Conservation (phyloP, 257 asterid genomes). For the Solanum ossicruentum region DNA sequence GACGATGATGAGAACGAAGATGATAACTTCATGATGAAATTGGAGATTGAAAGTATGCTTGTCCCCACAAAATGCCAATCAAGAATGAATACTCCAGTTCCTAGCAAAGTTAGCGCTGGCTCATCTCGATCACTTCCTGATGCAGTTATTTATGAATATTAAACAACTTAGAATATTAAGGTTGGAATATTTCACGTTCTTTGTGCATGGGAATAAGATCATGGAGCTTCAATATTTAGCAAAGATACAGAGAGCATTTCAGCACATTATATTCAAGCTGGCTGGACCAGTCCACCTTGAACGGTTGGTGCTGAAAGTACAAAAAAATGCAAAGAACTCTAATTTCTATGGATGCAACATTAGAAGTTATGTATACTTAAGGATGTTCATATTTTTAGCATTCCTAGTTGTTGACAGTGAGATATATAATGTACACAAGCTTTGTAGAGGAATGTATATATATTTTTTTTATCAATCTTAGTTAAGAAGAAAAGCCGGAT, state of each 20-base stretch:
- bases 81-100: constrained; percentile 58
- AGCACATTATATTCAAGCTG: neutral
- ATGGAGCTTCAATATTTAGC: neutral
- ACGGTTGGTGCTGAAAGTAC: neutral
- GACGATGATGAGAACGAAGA: constrained; percentile 33
- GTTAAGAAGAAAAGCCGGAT: neutral
- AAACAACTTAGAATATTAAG: neutral
- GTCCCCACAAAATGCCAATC: constrained; percentile 79
- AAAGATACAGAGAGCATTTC: neutral
- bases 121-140: constrained; percentile 38
- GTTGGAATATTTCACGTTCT: neutral
- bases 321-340: neutral
- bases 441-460: neutral
- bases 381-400: neutral
- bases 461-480: neutral
- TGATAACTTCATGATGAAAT: constrained; percentile 7
- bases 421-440: neutral
- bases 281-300: neutral
- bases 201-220: neutral
- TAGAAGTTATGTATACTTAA: neutral
- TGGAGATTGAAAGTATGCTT: constrained; percentile 19
- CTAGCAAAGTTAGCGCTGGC: constrained; percentile 50
- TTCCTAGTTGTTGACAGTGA: neutral
- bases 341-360: neutral
- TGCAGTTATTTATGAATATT: constrained; percentile 8